phyloP scores from a whole-genome alignment of 2,329 filamentous ascomycete genomes.

The Sporothrix pallida region DNA sequence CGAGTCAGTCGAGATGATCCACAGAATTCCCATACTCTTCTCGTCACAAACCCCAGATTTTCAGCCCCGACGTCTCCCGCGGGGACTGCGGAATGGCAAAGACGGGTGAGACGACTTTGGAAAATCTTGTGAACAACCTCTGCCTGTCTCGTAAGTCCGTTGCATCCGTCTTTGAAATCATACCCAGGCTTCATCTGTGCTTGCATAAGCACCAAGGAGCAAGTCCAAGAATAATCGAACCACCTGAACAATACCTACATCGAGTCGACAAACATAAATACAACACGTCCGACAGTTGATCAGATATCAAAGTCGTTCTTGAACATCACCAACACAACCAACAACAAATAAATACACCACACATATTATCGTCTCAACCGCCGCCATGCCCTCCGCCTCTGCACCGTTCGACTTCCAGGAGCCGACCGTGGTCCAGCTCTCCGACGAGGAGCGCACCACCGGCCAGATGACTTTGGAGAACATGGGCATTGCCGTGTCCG shows the following conservation, averaged over 20 bases:
- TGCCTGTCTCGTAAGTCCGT: background rate
- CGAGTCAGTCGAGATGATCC: constrained; percentile 4
- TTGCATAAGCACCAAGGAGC: background rate
- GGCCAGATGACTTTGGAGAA: background rate
- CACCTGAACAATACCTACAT: background rate
- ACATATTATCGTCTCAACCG: no score
- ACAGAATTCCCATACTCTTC: background rate
- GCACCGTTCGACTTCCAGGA: background rate
- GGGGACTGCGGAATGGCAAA: background rate
- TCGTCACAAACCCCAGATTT: background rate
- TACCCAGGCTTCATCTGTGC: background rate
- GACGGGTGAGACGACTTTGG: no score
- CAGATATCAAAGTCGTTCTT: background rate
- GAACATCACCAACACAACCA: background rate
- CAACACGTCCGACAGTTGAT: background rate
- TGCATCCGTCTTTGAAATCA: background rate
- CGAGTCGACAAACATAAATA: constrained; percentile 2
- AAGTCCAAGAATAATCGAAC: background rate
- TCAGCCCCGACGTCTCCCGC: background rate
- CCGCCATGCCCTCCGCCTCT: constrained; percentile 5
- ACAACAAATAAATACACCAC: background rate
- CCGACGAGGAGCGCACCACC: constrained; percentile 15
- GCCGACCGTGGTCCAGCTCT: constrained; percentile 21
- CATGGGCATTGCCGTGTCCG: background rate
- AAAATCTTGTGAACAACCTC: no score